Conservation (phyloP, 192 early-diverging fungal genomes). For the Entomortierella chlamydospora region DNA sequence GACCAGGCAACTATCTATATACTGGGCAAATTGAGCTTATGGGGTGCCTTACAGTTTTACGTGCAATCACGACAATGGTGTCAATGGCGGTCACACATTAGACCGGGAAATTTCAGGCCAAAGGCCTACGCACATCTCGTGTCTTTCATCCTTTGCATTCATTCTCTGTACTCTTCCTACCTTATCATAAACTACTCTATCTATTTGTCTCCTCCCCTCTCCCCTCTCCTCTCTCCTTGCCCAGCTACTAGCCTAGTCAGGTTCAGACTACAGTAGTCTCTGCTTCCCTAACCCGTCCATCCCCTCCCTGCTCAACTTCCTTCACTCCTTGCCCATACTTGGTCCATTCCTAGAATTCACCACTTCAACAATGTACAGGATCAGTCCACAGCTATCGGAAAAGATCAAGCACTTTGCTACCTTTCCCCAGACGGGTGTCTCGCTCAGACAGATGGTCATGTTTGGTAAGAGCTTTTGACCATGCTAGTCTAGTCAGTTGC, state of each 20-base stretch:
- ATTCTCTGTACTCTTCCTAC: neutral
- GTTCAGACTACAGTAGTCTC: neutral
- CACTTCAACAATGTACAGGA: conserved; percentile 49
- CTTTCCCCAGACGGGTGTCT: conserved; percentile 93
- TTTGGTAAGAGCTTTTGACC: conserved; percentile 72
- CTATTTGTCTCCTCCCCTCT: neutral
- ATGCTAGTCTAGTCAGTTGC: too few relatives aligned
- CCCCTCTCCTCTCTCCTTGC: neutral
- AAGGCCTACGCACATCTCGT: too few relatives aligned
- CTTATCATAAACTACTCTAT: neutral
- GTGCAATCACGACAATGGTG: too few relatives aligned
- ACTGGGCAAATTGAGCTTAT: too few relatives aligned
- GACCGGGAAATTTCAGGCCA: too few relatives aligned
- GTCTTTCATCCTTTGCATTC: neutral
- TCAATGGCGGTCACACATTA: too few relatives aligned
- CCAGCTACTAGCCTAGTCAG: neutral
- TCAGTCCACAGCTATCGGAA: conserved; percentile 71
- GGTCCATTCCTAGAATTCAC: too few relatives aligned
- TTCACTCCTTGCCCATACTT: too few relatives aligned
- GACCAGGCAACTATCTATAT: too few relatives aligned
- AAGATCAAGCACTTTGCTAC: conserved; percentile 83
- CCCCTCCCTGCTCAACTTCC: neutral
- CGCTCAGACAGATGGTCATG: conserved; percentile 94
- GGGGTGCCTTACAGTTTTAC: too few relatives aligned
- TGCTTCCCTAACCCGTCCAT: neutral